Percentiles rank a stretch among this genome's conserved stretches.
Conservation (phyloP, 371 early-diverging fungal genomes). For the Mortierella sp. region DNA sequence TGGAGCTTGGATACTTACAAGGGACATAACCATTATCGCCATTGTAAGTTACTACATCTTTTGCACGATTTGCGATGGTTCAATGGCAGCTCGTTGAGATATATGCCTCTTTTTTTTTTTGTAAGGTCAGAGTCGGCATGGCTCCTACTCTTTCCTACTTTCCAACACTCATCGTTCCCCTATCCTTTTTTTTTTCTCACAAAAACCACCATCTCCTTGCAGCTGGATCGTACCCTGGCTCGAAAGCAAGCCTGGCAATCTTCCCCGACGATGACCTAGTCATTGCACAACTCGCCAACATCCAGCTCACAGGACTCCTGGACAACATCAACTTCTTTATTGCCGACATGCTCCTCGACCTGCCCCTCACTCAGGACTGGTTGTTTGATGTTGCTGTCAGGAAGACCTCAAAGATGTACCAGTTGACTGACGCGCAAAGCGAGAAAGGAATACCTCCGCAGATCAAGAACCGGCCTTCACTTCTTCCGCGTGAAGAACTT, state of each 20-base stretch:
- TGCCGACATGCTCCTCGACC: constrained; percentile 23
- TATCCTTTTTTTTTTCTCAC: not conserved
- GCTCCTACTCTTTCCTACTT: too few relatives aligned
- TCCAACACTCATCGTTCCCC: not conserved
- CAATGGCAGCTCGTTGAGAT: too few relatives aligned
- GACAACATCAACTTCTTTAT: not conserved
- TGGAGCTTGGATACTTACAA: constrained; percentile 16
- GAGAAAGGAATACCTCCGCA: not conserved
- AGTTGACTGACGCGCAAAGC: not conserved
- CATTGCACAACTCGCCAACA: constrained; percentile 15
- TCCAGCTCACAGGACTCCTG: not conserved
- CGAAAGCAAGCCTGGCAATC: not conserved
- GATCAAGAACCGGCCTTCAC: not conserved
- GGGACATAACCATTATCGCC: constrained; percentile 8
- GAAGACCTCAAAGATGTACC: not conserved
- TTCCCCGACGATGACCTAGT: constrained; percentile 24
- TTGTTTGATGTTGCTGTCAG: not conserved
- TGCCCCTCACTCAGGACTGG: constrained; percentile 17
- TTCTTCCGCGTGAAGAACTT: not conserved
- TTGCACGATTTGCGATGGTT: not conserved
- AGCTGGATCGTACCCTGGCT: constrained; percentile 18
- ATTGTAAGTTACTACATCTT: constrained; percentile 9
- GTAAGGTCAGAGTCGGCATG: not conserved
- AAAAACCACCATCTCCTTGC: not conserved
- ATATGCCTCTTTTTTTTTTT: too few relatives aligned